These are phyloP conservation scores for Pichia inconspicua DNA, from an alignment of 1,139 yeast genomes.

Conservation along the genomic window DNA sequence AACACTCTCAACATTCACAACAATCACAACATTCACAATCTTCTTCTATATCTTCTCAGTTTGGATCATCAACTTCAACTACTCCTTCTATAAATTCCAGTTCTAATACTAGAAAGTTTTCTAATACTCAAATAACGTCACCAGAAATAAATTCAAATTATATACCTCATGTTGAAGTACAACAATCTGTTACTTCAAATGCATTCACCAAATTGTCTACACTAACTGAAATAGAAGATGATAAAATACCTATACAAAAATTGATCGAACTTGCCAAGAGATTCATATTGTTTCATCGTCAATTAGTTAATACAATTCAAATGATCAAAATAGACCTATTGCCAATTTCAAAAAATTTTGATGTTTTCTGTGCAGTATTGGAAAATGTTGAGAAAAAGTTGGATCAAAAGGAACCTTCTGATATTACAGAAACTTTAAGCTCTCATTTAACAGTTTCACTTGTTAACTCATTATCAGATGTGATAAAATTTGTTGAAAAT, in stretches of 20 bases:
- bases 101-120: background rate
- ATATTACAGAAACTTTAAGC: background rate
- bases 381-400: conserved; percentile 17
- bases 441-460: conserved; percentile 8
- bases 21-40: conserved; percentile 11
- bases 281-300: conserved; percentile 15
- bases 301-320: conserved; percentile 12
- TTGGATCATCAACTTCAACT: conserved; percentile 11
- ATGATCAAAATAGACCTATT: conserved; percentile 8
- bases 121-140: conserved; percentile 1
- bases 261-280: conserved; percentile 15
- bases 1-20: background rate
- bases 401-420: conserved; percentile 6
- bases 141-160: conserved; percentile 4
- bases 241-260: conserved; percentile 3
- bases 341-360: conserved; percentile 3
- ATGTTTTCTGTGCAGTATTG: conserved; percentile 15
- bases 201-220: conserved; percentile 10
- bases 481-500: conserved; percentile 17
- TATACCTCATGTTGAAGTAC: conserved; percentile 4
- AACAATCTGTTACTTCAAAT: background rate
- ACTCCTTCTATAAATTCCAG: conserved; percentile 9
- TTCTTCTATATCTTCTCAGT: conserved; percentile 14
- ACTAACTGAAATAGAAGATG: conserved; percentile 3
- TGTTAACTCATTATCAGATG: conserved; percentile 18